These are phyloP conservation scores for Trichoderma harzianum DNA, from an alignment of 2,329 filamentous ascomycete genomes.

Conservation along the genomic window DNA sequence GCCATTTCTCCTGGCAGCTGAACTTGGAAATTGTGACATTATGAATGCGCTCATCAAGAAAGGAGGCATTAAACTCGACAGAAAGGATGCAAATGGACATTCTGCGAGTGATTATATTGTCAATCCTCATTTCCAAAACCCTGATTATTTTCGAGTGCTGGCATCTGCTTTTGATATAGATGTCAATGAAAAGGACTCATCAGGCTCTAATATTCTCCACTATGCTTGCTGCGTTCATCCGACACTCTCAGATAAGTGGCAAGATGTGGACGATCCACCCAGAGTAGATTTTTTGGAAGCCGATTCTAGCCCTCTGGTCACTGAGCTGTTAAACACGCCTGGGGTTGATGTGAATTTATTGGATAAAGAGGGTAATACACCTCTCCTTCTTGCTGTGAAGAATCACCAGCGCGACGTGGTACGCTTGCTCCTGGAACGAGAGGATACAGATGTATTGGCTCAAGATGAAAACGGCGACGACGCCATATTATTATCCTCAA, in stretches of 20 bases:
- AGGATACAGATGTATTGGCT: not conserved
- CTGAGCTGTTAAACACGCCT: not conserved
- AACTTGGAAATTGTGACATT: not conserved
- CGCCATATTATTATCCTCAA: accelerated
- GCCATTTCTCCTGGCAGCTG: not conserved
- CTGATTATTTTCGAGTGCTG: too few relatives aligned
- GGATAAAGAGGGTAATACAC: accelerated
- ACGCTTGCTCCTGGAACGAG: not conserved
- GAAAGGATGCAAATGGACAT: too few relatives aligned
- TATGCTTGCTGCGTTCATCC: too few relatives aligned
- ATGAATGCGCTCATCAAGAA: not conserved
- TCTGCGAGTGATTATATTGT: too few relatives aligned
- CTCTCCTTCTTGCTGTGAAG: not conserved
- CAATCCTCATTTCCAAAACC: too few relatives aligned
- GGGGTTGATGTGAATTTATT: not conserved
- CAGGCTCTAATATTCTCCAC: accelerated
- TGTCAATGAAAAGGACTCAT: too few relatives aligned
- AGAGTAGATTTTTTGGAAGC: too few relatives aligned
- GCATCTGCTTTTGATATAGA: too few relatives aligned
- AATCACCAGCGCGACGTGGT: not conserved
- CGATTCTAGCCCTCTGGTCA: not conserved
- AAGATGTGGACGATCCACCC: too few relatives aligned
- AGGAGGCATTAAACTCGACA: not conserved
- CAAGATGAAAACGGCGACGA: accelerated
- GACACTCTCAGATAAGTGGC: too few relatives aligned